These are phyloP conservation scores for Arthrocladium fulminans DNA, from an alignment of 2,329 filamentous ascomycete species.

Conservation along the genomic window DNA sequence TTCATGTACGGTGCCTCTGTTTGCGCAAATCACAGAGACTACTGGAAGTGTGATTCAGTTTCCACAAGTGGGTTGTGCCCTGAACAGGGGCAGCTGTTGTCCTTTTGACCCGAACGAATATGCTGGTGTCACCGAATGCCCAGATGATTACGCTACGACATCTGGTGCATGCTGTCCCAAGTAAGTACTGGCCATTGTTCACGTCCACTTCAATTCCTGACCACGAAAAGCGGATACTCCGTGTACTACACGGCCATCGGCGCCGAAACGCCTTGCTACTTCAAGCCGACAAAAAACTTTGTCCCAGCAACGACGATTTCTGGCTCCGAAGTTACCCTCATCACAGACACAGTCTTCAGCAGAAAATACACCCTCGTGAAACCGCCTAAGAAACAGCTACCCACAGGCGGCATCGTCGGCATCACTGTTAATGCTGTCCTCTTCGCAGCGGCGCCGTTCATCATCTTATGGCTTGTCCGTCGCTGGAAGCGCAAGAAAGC, in stretches of 20 bases:
- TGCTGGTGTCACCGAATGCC: constrained; percentile 19
- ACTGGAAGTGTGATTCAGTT: constrained; percentile 11
- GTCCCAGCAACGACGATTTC: constrained; percentile 19
- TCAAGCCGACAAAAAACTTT: constrained; percentile 13
- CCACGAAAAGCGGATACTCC: constrained; percentile 19
- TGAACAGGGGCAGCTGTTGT: constrained; percentile 18
- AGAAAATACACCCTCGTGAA: constrained; percentile 16
- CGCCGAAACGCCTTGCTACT: constrained; percentile 22
- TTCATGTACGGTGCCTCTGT: constrained; percentile 21
- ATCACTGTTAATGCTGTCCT: constrained; percentile 16
- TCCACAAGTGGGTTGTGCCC: constrained; percentile 21
- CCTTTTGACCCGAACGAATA: constrained; percentile 16
- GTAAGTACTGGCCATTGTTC: constrained; percentile 12
- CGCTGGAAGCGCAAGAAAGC: constrained; percentile 12
- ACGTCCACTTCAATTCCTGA: constrained; percentile 8
- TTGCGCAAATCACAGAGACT: constrained; percentile 17
- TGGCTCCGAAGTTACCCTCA: constrained; percentile 16
- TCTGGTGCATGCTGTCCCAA: constrained; percentile 22
- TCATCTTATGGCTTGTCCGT: constrained; percentile 10
- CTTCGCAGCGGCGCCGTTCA: constrained; percentile 7
- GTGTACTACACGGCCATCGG: constrained; percentile 22
- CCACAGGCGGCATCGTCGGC: constrained; percentile 19
- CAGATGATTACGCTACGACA: constrained; percentile 22
- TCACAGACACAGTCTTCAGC: constrained; percentile 23
- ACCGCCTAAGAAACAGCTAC: constrained; percentile 8